A percentile compares a stretch with the other conserved stretches of the same genome.
These are phyloP conservation scores for Lindgomyces ingoldianus DNA, from an alignment of 495 filamentous ascomycete species.

Conservation along the genomic window DNA sequence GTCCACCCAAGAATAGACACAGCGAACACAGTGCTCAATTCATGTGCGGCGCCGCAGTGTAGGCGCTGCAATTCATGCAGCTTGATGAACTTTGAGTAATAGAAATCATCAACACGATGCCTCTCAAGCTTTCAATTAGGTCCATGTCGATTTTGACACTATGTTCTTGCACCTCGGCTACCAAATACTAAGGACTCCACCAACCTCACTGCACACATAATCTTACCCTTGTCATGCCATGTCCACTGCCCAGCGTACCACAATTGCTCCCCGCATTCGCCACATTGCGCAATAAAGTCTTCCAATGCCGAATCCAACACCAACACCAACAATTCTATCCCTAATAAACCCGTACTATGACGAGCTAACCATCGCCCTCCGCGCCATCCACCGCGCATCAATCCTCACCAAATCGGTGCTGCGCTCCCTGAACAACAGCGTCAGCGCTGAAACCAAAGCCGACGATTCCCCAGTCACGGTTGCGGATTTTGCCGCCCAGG, in stretches of 20 bases:
- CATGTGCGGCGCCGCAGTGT: background rate
- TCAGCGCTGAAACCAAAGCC: slow-evolving; percentile 28
- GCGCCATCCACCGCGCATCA: slow-evolving; percentile 31
- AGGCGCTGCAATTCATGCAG: background rate
- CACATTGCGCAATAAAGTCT: background rate
- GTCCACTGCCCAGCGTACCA: background rate
- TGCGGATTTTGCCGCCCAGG: slow-evolving; percentile 40
- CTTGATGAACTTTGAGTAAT: background rate
- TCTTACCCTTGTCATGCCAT: background rate
- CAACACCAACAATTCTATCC: too few relatives aligned
- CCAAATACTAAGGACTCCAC: too few relatives aligned
- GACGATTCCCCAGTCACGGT: slow-evolving; percentile 38
- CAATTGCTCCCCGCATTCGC: background rate
- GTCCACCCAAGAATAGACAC: background rate
- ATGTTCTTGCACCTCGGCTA: too few relatives aligned
- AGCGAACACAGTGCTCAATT: background rate
- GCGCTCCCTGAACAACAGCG: slow-evolving; percentile 22
- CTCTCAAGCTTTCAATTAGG: background rate
- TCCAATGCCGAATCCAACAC: background rate
- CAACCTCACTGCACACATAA: background rate
- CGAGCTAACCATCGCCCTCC: slow-evolving; percentile 20
- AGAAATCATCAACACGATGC: background rate
- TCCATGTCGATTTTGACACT: too few relatives aligned
- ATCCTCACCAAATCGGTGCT: slow-evolving; percentile 34
- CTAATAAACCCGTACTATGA: too few relatives aligned